Conservation (phyloP, 768 basidiomycete species). For the Tulasnella sp. region DNA sequence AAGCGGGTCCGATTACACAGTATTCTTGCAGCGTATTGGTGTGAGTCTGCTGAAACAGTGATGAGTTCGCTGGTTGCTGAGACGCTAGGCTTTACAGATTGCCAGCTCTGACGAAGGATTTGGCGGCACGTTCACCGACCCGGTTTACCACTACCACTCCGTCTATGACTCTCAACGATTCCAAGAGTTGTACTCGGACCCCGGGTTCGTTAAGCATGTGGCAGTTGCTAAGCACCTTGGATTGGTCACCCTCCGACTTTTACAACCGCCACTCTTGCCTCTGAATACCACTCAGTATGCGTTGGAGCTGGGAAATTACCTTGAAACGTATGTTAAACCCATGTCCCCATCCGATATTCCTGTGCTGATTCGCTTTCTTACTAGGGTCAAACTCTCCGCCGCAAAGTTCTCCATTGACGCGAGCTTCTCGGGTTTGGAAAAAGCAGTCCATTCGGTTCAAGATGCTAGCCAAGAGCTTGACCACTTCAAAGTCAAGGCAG, state of each 20-base stretch:
- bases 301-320: constrained; percentile 41
- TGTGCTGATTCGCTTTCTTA: not conserved
- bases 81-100: constrained; percentile 20
- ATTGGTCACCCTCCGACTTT: constrained; percentile 37
- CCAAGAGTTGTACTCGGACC: constrained; percentile 67
- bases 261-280: constrained; percentile 36
- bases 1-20: constrained; percentile 83
- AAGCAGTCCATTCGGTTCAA: constrained; percentile 24
- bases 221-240: constrained; percentile 59
- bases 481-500: constrained; percentile 21
- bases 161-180: constrained; percentile 34
- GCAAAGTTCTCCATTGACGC: constrained; percentile 18
- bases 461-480: constrained; percentile 26
- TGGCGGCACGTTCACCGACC: constrained; percentile 35
- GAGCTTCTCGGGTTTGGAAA: constrained; percentile 22
- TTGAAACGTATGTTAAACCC: constrained; percentile 35
- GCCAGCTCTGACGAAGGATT: constrained; percentile 31
- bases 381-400: constrained; percentile 41
- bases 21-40: constrained; percentile 75
- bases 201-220: constrained; percentile 59
- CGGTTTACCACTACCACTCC: constrained; percentile 55
- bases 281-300: constrained; percentile 61
- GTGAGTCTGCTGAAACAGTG: constrained; percentile 32
- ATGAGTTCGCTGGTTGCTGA: not conserved
- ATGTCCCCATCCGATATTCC: no score